Evolutionary conservation across 2,329 filamentous ascomycete genomes (phyloP).

Genomic region (Xylariaceae sp.): DNA sequence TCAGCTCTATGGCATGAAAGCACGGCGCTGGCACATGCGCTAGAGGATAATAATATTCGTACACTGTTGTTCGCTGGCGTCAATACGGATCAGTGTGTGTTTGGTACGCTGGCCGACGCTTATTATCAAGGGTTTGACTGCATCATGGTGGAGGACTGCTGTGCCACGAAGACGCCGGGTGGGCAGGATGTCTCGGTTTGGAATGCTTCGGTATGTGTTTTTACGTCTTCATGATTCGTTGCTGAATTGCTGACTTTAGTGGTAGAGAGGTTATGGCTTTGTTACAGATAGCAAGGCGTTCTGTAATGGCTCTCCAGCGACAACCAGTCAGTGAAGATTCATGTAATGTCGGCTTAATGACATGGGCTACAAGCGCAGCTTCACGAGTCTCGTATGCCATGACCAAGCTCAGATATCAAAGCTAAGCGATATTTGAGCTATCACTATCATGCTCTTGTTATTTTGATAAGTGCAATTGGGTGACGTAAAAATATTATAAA

Average conservation of each 20-base stretch:
- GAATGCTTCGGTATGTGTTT: conserved; percentile 35
- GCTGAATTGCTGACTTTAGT: background rate
- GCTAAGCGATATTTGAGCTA: no score
- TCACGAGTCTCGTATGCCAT: no score
- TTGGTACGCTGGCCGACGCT: conserved; percentile 52
- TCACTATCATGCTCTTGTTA: no score
- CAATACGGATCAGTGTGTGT: conserved; percentile 60
- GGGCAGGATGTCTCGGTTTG: conserved; percentile 33
- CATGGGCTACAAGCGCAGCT: no score
- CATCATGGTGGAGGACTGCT: conserved; percentile 50
- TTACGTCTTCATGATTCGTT: background rate
- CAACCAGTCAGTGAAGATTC: no score
- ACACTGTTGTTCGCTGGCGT: conserved; percentile 56
- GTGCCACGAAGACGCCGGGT: conserved; percentile 44
- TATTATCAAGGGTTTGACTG: conserved; percentile 54
- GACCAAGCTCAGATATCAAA: no score
- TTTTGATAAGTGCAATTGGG: no score
- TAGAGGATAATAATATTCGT: conserved; percentile 16
- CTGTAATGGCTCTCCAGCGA: background rate
- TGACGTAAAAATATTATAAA: no score
- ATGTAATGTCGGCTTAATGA: no score
- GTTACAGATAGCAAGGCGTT: conserved; percentile 20
- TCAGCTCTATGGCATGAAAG: conserved; percentile 50
- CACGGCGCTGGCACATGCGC: conserved; percentile 33
- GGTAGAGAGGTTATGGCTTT: conserved; percentile 20